Evolutionary conservation across 192 early-diverging fungal species (phyloP).

Genomic region (Phycomyces blakesleeanus): DNA sequence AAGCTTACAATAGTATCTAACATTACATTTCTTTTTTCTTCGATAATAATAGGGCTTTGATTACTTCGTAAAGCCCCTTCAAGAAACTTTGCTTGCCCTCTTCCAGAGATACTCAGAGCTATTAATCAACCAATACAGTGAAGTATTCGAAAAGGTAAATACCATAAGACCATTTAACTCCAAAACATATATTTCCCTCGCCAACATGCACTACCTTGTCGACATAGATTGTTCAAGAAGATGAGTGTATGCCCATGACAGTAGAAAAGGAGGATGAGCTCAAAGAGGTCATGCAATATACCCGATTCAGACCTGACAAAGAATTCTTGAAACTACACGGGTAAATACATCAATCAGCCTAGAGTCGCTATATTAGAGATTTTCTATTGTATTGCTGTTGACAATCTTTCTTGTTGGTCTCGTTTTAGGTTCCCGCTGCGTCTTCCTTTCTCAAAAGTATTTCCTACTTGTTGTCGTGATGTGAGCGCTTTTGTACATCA

Average conservation of each 20-base stretch:
- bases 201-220: too few relatives aligned
- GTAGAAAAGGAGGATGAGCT: conserved; percentile 63
- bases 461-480: conserved; percentile 65
- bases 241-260: conserved; percentile 77
- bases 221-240: conserved; percentile 69
- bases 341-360: conserved; percentile 6
- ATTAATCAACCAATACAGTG: conserved; percentile 62
- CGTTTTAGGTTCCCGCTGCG: conserved; percentile 72
- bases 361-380: background rate
- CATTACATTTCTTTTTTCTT: too few relatives aligned
- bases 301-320: conserved; percentile 57
- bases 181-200: too few relatives aligned
- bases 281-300: conserved; percentile 56
- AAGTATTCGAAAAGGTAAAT: conserved; percentile 64
- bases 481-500: conserved; percentile 69
- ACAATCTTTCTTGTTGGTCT: too few relatives aligned
- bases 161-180: too few relatives aligned
- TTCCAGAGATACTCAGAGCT: conserved; percentile 80
- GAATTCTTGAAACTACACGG: conserved; percentile 28
- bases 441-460: conserved; percentile 79
- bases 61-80: conserved; percentile 65
- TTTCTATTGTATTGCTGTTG: too few relatives aligned
- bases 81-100: conserved; percentile 68
- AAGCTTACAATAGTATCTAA: too few relatives aligned
- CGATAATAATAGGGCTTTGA: conserved; percentile 56